Conservation (phyloP, 2,329 filamentous ascomycete genomes). For the Penicillium sp. region DNA sequence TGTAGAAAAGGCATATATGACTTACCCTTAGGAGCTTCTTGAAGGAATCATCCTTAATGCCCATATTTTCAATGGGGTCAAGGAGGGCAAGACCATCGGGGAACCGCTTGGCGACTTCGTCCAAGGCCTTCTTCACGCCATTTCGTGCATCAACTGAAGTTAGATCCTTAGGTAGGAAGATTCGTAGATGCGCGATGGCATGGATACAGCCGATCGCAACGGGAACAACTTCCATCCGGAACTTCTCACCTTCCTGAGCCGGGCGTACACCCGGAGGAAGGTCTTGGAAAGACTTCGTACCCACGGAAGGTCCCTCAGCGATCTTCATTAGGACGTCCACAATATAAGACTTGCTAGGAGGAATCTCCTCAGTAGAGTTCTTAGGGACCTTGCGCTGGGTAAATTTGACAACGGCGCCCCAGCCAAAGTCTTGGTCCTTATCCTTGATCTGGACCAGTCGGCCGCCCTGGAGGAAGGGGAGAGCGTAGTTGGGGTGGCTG, state of each 20-base stretch:
- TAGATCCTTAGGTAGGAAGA: slow-evolving; percentile 79
- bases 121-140: slow-evolving; percentile 64
- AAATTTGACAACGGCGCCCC: slow-evolving; percentile 83
- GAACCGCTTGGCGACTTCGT: slow-evolving; percentile 82
- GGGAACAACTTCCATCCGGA: slow-evolving; percentile 78
- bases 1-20: neutral
- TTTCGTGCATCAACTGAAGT: slow-evolving; percentile 67
- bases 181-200: slow-evolving; percentile 75
- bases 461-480: slow-evolving; percentile 83
- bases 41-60: slow-evolving; percentile 86
- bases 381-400: slow-evolving; percentile 64
- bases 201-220: slow-evolving; percentile 83
- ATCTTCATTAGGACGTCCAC: slow-evolving; percentile 76
- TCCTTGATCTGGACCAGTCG: slow-evolving; percentile 84
- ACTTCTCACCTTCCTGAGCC: slow-evolving; percentile 60
- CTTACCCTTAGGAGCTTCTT: slow-evolving; percentile 75
- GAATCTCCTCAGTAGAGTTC: slow-evolving; percentile 63
- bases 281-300: slow-evolving; percentile 61
- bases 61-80: slow-evolving; percentile 95
- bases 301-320: slow-evolving; percentile 52
- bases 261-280: slow-evolving; percentile 63
- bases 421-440: slow-evolving; percentile 79
- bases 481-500: slow-evolving; percentile 82
- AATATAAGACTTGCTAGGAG: slow-evolving; percentile 74
- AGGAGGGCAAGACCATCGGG: slow-evolving; percentile 86